Base-by-base conservation (phyloP, 1,139 yeast species). In the Yamadazyma triangularis region DNA sequence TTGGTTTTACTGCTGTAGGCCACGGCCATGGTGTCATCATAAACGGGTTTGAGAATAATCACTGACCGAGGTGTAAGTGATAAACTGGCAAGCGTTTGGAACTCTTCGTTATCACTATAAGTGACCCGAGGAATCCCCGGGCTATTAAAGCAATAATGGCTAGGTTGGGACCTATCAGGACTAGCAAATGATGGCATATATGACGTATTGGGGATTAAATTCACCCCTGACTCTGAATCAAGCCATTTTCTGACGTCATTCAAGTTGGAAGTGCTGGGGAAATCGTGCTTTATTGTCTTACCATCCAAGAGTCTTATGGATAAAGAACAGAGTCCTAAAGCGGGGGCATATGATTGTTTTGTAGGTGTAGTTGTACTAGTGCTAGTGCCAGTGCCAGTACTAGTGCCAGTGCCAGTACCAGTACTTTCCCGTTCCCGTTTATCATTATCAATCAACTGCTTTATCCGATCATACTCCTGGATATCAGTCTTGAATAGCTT, bases 31-130 rank as follows among this genome's bases (percentile, higher is more conserved):
- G 40, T 35, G 10, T 58, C 63, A 27, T 52, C 58, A 38, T 55
- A 67, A 8, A 61, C 51, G 25, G 86, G 85, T 45, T 79, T 78
- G 38, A 83, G 59, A 23, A 79, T 74, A 28, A 83, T 54, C 0
- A 80, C 84, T 10, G 87, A 77, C 31, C 89, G 62, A 2, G 93
- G 91, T 9, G 69, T 58, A 34, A 83, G 58, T 7, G 68, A 74
- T 29, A 83, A 58, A 4, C 60, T 66, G 15, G 45, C 48, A 26
- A 83, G 58, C 3, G 73, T 52, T 30, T 50, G 50, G 33, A 65
- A 61, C 46, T 81, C 88, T 32, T 79, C 81, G 7, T 67, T 61
- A 10, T 69, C 74, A 2, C 69, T 58, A 38, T 47, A 65, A 0
- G 70, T 61, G 9, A 48, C 44, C 15, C 71, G 45, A 3, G 69